Evolutionary conservation across 805 yeast species (phyloP), one percentile per base, ranked within the genome.

Genomic region (Kodamaea restingae): DNA sequence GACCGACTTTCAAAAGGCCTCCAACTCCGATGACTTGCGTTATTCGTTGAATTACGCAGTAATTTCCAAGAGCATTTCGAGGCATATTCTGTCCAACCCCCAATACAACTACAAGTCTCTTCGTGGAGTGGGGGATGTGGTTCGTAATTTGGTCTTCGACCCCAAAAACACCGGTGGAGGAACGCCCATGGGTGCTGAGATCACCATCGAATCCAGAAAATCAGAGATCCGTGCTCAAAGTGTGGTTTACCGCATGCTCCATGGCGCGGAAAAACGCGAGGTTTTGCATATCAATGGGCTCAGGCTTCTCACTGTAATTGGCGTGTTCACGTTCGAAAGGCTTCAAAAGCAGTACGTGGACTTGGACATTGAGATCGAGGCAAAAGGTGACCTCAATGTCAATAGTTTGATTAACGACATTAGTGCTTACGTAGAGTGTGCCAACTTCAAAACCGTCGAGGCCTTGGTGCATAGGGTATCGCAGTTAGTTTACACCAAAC

Each of bases 251-350:
- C 56, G 54, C n/a, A 30, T 30, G 32, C 4, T 8, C 12, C 41
- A 50, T 56, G 10, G 58, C 53, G 29, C 30, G 32, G 7, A 26
- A 11, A 36, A 21, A 3, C 10, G 26, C 39, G 68, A 60, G 40
- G 36, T 48, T 18, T 52, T 65, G 15, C 53, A 50, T 7, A 75
- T 87, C 28, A 63, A 68, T 4, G 72, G 75, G 4, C 59, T 90
- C 26, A 69, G 71, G 35, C 60, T 87, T 12, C 69, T 81, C 36
- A 82, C 96, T 0, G 69, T 90, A n/a, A 84, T 93, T 48, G 99
- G 98, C 4, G 93, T 93, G 6, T 91, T 88, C 65, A 83, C 88
- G 1, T 86, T 88, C 62, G 99, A 93, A 58, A 70, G 98, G 42
- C 60, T 81, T 15, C 81, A 83, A 52, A 80, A 76, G 49, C 99